Conservation (phyloP, 2,329 filamentous ascomycete species). For the Aspergillus persii region DNA sequence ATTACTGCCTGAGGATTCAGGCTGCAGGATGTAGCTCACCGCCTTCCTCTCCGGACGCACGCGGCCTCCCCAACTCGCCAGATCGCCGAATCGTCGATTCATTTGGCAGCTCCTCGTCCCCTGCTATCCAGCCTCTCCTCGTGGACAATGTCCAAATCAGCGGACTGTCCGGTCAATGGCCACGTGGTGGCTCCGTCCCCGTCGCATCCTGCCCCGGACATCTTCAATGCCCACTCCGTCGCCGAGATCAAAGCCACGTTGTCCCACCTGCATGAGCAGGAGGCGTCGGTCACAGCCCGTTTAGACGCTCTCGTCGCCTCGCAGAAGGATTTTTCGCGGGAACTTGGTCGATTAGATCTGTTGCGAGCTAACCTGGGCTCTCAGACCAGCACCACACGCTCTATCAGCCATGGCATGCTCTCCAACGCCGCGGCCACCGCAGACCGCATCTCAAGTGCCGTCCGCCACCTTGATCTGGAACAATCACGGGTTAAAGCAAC, state of each 20-base stretch:
- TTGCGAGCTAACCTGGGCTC: constrained; percentile 83
- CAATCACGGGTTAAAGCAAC: constrained; percentile 90
- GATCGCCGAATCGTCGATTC: constrained; percentile 1
- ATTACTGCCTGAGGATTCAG: constrained; percentile 13
- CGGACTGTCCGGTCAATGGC: constrained; percentile 25
- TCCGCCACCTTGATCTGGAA: constrained; percentile 84
- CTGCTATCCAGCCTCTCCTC: background rate
- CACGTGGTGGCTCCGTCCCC: constrained; percentile 13
- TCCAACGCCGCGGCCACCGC: constrained; percentile 82
- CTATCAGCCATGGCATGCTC: constrained; percentile 88
- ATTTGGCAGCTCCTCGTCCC: background rate
- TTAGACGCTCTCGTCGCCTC: constrained; percentile 76
- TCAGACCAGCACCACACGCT: constrained; percentile 78
- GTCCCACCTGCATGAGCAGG: constrained; percentile 69
- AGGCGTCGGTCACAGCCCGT: constrained; percentile 69
- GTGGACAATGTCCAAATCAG: constrained; percentile 21
- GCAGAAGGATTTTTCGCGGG: constrained; percentile 81
- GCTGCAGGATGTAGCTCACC: background rate
- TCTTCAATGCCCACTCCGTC: constrained; percentile 71
- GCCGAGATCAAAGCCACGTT: constrained; percentile 78
- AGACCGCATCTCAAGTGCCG: constrained; percentile 77
- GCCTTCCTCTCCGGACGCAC: constrained; percentile 4
- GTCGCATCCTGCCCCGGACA: constrained; percentile 29
- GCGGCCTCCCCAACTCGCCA: constrained; percentile 4
- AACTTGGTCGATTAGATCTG: constrained; percentile 82